Conservation (phyloP, 345 rosid genomes). For the Combretum micranthum region DNA sequence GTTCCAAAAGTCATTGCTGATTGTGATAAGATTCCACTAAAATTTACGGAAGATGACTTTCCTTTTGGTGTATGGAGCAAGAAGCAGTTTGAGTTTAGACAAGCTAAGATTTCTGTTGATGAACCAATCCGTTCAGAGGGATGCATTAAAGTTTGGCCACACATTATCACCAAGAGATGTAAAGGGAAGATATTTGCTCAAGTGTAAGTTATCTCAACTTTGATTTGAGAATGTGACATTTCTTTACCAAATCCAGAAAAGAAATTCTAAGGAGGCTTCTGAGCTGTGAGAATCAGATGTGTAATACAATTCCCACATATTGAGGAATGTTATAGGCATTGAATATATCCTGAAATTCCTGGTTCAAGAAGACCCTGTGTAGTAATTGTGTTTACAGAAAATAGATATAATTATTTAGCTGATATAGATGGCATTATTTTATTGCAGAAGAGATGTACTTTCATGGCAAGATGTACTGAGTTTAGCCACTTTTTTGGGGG, state of each 20-base stretch:
- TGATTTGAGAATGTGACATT: neutral
- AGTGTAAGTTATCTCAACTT: conserved; percentile 48
- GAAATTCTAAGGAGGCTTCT: no score
- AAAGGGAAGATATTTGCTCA: conserved; percentile 83
- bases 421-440: neutral
- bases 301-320: neutral
- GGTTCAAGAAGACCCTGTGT: no score
- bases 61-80: conserved; percentile 83
- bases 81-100: conserved; percentile 49
- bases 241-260: neutral
- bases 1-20: conserved; percentile 51
- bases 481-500: conserved; percentile 73
- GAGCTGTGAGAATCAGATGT: neutral
- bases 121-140: conserved; percentile 29
- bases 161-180: conserved; percentile 78
- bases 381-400: no score
- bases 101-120: conserved; percentile 30
- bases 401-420: no score
- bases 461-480: conserved; percentile 48
- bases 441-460: conserved; percentile 72
- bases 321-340: neutral
- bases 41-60: conserved; percentile 33
- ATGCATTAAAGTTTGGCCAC: conserved; percentile 65
- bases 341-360: neutral
- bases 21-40: conserved; percentile 36